Evolutionary conservation across 129 eudicot species (phyloP).

Genomic region (Erigeron canadensis): DNA sequence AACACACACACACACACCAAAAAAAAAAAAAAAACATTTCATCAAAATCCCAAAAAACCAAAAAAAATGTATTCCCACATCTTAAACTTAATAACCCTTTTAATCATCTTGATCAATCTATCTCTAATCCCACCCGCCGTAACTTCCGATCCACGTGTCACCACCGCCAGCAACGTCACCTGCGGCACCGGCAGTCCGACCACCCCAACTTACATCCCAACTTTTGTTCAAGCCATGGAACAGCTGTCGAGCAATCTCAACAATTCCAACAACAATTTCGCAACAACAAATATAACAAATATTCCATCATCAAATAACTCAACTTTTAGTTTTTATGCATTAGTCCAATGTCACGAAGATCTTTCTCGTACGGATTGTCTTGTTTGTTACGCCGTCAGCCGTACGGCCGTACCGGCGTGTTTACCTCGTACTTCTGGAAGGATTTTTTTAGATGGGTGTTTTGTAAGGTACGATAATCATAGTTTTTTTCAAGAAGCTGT

Average conservation of each 20-base stretch:
- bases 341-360: constrained; percentile 61
- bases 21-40: too few species aligned
- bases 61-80: neutral
- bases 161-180: constrained; percentile 36
- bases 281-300: constrained; percentile 22
- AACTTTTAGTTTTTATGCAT: constrained; percentile 25
- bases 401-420: constrained; percentile 69
- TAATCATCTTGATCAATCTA: constrained; percentile 3
- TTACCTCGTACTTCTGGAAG: constrained; percentile 54
- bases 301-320: constrained; percentile 12
- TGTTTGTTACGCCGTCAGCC: constrained; percentile 77
- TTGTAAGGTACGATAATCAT: constrained; percentile 56
- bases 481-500: constrained; percentile 43
- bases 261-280: constrained; percentile 36
- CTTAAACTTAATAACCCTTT: constrained; percentile 13
- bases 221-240: constrained; percentile 59
- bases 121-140: constrained; percentile 4
- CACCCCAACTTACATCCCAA: constrained; percentile 41
- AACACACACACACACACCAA: constrained; percentile 6
- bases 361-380: constrained; percentile 63
- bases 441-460: constrained; percentile 65
- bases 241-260: constrained; percentile 36
- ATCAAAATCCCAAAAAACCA: neutral
- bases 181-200: constrained; percentile 51
- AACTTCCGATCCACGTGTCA: constrained; percentile 52